Base-by-base conservation (phyloP, 2,329 filamentous ascomycete species). In the Gaeumannomyces tritici region DNA sequence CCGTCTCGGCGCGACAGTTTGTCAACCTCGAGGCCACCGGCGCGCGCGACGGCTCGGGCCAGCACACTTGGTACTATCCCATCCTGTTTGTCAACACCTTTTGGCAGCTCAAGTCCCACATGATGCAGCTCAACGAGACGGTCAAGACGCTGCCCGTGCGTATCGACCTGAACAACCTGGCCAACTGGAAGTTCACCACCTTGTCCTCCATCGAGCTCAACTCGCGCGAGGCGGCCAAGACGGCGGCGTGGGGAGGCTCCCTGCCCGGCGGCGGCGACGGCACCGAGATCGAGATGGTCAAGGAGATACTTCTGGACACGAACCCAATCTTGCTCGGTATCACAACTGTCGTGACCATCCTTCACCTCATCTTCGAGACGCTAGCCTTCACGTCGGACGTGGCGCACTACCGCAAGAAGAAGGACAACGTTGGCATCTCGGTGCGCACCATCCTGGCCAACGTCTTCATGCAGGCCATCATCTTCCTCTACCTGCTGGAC, bases 351-450 rank as follows among this genome's bases (percentile, higher is more conserved):
- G 95, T 96, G 68, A 93, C 87, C 66, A 83, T 99, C 63, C 82
- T 95, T 54, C 95, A 99, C 77, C 92, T 96, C 83, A 80, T 99
- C 68, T 93, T 99, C 66, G 95, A 99, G 76, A 93, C 90, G 71
- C 84, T 99, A 42, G 95, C 95, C 1, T 99, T 99, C 79, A 96
- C 96, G 71, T 96, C 89, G 72, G 95, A 99, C 73, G 96, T 99
- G 73, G 87, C 92, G 59, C 95, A 99, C 77, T 99, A 95, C 86
- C 91, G 93, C 73, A 97, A 98, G 81, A 99, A 99, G 88, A 99
- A 99, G 82, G 96, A 98, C 78, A 95, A 96, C 64, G 90, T 99
- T 31, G 95, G 95, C 66, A 96, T 96, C 57, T 97, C 93, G 1
- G 89, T 99, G 64, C 91, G 95, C 63, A 96, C 93, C 35, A 99